Base-by-base conservation (phyloP, 768 basidiomycete species). In the Pisolithus marmoratus region DNA sequence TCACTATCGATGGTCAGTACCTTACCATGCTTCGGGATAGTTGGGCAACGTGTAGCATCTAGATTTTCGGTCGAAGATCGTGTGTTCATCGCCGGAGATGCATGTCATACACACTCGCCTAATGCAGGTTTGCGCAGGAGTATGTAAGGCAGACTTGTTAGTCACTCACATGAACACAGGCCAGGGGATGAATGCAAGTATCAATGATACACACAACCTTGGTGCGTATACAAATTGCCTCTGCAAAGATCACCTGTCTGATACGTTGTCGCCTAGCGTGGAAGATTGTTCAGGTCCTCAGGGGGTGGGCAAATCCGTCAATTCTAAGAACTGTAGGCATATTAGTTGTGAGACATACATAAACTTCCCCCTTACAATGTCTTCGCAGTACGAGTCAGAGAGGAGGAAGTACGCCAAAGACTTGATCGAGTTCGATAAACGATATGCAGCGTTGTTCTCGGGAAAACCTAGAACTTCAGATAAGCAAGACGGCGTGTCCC, bases 51-150 rank as follows among this genome's bases (percentile, higher is more conserved):
- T 15, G 82, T 90, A 1, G 85, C 87, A 5, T 77, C 83, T 5
- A 71, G 68, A 14, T 90, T 77, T 63, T 80, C 80, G 20, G 67
- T 76, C 3, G 63, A 78, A 19, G 75, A 85, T 2, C 77, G 87
- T 1, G 76, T 87, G 1, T 89, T 90, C 63, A 87, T 90, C 50
- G 83, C 80, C 1, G 87, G 87, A 0, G 87, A 88, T 62, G 87
- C 85, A 0, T 87, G 84, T 52, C 83, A 83, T 60, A 83, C 81
- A 1, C 82, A 83, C 64, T 83, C 79, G 0, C 82, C 82, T 0
- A 85, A 84, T 69, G 82, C 80, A 54, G 80, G 83, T 80, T 42
- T 41, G 70, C 43, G 24, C 17, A 46, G 8, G 2, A 0, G 48
- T 12, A 2, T 34, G 40, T 17, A 26, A 6, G 41, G 15, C 1